Evolutionary conservation across 2,329 filamentous ascomycete species (phyloP).

Genomic region (Exophiala bonariae): DNA sequence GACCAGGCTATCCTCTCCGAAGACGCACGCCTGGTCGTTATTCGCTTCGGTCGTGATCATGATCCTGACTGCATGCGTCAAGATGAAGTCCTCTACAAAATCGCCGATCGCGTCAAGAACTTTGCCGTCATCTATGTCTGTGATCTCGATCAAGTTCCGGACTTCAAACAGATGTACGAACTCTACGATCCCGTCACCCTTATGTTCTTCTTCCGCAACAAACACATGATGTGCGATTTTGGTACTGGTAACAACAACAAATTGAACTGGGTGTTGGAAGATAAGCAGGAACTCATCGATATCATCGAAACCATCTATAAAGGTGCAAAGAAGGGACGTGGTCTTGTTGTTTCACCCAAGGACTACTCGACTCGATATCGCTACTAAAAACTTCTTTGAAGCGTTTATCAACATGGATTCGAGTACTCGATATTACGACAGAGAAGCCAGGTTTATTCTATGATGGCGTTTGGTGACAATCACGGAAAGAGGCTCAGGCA

Average conservation of each 20-base stretch:
- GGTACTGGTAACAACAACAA: constrained; percentile 99
- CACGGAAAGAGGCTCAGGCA: no score
- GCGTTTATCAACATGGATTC: no score
- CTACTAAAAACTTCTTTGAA: constrained; percentile 47
- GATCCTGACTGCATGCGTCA: constrained; percentile 68
- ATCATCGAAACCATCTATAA: constrained; percentile 98
- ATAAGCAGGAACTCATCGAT: constrained; percentile 98
- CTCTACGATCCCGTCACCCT: constrained; percentile 89
- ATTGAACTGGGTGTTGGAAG: constrained; percentile 91
- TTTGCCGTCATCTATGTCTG: constrained; percentile 91
- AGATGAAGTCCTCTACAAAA: constrained; percentile 92
- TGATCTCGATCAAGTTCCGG: constrained; percentile 85
- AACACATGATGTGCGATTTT: constrained; percentile 77
- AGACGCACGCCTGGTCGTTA: constrained; percentile 89
- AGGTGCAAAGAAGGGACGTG: constrained; percentile 96
- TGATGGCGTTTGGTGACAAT: no score
- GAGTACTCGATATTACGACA: no score
- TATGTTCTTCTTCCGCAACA: constrained; percentile 98
- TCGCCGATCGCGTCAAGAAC: constrained; percentile 91
- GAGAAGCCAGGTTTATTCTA: no score
- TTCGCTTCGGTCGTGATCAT: constrained; percentile 88
- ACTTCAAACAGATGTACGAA: constrained; percentile 96
- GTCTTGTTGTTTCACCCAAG: constrained; percentile 95
- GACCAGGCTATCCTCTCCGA: constrained; percentile 92
- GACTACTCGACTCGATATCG: constrained; percentile 71